Percentiles rank a stretch among this genome's conserved stretches.
Evolutionary conservation across 2,329 filamentous ascomycete genomes (phyloP).

Genomic region (Clonostachys solani): DNA sequence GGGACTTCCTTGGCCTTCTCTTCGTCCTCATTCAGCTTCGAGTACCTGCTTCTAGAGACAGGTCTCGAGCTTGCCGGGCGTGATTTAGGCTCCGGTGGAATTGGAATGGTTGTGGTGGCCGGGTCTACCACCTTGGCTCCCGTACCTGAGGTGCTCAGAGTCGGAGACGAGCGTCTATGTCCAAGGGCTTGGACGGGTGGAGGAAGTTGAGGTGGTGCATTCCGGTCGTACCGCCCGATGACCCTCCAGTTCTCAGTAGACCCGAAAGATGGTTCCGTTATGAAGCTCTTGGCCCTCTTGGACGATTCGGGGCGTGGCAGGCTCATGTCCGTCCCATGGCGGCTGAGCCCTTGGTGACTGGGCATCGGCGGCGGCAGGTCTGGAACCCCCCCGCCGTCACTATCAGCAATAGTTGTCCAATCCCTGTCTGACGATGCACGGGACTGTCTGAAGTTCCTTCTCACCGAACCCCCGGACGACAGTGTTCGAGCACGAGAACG

Average conservation of each 20-base stretch:
- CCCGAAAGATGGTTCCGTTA: constrained; percentile 23
- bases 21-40: constrained; percentile 4
- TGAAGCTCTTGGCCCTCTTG: constrained; percentile 9
- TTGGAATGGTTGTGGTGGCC: too few species aligned
- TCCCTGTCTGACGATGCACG: constrained; percentile 8
- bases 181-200: too few species aligned
- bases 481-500: background rate
- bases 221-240: constrained; percentile 5
- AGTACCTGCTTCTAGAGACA: background rate
- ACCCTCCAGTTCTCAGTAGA: constrained; percentile 28
- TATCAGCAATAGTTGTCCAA: constrained; percentile 3
- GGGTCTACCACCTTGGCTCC: too few species aligned
- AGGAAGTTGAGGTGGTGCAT: too few species aligned
- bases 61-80: too few species aligned
- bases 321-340: constrained; percentile 5
- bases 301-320: background rate
- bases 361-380: constrained; percentile 10
- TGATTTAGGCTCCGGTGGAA: too few species aligned
- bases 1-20: background rate
- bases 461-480: constrained; percentile 1
- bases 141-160: too few species aligned
- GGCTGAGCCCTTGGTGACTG: constrained; percentile 11
- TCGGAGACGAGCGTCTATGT: too few species aligned
- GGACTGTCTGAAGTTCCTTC: background rate
- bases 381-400: constrained; percentile 1